Base-by-base conservation (phyloP, 148 eudicot genomes). In the Rhododendron molle region DNA sequence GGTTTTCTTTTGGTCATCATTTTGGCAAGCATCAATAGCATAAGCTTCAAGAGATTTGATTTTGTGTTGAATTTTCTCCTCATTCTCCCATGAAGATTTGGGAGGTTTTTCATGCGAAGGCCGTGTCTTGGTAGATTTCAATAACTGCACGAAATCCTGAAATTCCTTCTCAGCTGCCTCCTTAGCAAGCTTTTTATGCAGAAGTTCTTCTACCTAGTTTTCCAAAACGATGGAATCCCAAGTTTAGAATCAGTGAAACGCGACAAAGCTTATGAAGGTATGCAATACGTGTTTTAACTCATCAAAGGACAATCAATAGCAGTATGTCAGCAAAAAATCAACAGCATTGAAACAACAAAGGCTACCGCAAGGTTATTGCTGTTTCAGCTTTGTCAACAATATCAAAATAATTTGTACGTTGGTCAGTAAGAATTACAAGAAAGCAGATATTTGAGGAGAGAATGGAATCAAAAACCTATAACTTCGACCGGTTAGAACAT, bases 81-180 rank as follows among this genome's bases (percentile, higher is more conserved):
- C 95, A 85, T 83, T 83, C 23, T 83, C 88, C 99, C 99, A 97
- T 10, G 91, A 90, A 47, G 94, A 93, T 90, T 87, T 97, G 34
- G 88, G 83, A 44, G 94, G 98, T 89, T 95, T 97, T 76, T 89
- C 88, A 88, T 91, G 87, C 71, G 84, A 71, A 85, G 96, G 94
- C 92, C 87, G 86, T 83, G 88, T 87, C 91, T 90, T 93, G 79
- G 95, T 93, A 89, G 98, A 93, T 85, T 85, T 92, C 76, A 97
- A 87, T 84, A 94, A 77, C 76, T 92, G 87, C 65, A 93, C 80
- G 82, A 94, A 94, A 78, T 95, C 99, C 85, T 88, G 92, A 18
- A 93, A 88, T 87, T 97, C 98, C 87, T 89, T 94, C 86, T 95
- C 98, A 80, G 94, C 94, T 83, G 92, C 93, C 87, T 94, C 98